Evolutionary conservation across 2,329 filamentous ascomycete species (phyloP), one percentile per base, ranked within the genome.

Genomic region (Aureobasidium zeae): DNA sequence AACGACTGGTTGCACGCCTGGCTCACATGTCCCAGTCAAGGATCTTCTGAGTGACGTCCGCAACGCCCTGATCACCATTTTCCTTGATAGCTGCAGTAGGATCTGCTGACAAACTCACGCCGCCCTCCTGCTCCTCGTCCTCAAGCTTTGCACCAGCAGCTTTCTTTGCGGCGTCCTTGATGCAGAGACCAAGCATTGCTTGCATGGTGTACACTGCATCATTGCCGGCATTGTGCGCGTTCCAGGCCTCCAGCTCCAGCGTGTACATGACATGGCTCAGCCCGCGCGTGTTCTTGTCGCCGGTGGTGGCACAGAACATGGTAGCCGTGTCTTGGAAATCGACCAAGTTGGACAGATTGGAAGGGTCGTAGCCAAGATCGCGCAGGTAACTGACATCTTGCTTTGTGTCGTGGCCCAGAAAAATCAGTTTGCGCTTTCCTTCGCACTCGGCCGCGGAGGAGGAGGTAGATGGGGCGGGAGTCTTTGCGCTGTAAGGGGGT

Each of bases 341-440:
- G 17, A 77, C 48, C 13, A 86, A 66, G 44, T 74, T 75, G 2
- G 63, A 58, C 5, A 77, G 63, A 10, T 67, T 65, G 42, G 64
- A 56, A 2, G 80, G 58, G 38, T 82, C 70, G 55, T 82, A 81
- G 10, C 79, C 80, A n/a, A 89, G 57, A 2, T 65, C 63, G 3
- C 67, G 62, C 9, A 94, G 71, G 57, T 82, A 86, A 0, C 66
- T 63, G 48, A 94, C 66, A 55, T 96, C 91, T 9, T 70, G 60
- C 1, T 62, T 54, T 8, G 82, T 62, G 47, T 84, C 81, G 56
- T 95, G 88, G 13, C 86, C 91, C 2, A 95, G 77, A 11, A 96
- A 68, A 17, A 94, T 68, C 32, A 94, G 64, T 30, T 77, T 79
- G 19, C 80, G 75, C 32, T 58, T 57, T 2, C 51, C 51, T 9